These are phyloP conservation scores for Actinomortierella ambigua DNA, from an alignment of 371 early-diverging fungal genomes.

Conservation along the genomic window DNA sequence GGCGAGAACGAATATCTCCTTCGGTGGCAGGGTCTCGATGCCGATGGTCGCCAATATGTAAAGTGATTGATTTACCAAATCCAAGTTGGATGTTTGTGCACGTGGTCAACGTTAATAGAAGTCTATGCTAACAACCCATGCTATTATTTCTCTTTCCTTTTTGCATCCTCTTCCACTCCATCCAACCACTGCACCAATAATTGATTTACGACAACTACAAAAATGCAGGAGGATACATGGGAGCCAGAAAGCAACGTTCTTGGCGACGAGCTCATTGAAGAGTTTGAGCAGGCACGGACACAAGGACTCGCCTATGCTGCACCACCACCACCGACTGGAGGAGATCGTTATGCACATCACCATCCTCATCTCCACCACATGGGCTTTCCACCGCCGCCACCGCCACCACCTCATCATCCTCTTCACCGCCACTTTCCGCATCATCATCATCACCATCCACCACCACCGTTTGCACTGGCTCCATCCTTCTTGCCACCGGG, in stretches of 20 bases:
- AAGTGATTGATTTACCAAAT: no score
- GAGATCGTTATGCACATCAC: not conserved
- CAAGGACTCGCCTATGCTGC: constrained; percentile 12
- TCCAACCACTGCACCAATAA: no score
- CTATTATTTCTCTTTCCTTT: no score
- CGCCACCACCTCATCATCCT: not conserved
- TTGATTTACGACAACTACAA: constrained; percentile 1
- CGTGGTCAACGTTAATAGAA: no score
- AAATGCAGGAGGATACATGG: constrained; percentile 32
- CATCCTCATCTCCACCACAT: not conserved
- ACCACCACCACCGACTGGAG: constrained; percentile 7
- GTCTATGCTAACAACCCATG: no score
- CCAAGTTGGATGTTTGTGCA: no score
- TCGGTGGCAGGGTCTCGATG: constrained; percentile 38
- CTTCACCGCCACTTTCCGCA: not conserved
- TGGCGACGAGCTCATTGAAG: constrained; percentile 41
- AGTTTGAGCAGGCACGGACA: constrained; percentile 21
- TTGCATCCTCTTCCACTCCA: no score
- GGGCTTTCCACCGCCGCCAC: not conserved
- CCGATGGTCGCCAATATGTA: constrained; percentile 12
- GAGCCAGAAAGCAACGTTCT: constrained; percentile 38
- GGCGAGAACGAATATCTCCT: constrained; percentile 31
- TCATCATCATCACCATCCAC: not conserved
- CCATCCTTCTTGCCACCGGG: constrained; percentile 1
- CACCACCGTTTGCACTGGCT: no score